Conservation (phyloP, 257 asterid species). For the Nicotiana benthamiana region DNA sequence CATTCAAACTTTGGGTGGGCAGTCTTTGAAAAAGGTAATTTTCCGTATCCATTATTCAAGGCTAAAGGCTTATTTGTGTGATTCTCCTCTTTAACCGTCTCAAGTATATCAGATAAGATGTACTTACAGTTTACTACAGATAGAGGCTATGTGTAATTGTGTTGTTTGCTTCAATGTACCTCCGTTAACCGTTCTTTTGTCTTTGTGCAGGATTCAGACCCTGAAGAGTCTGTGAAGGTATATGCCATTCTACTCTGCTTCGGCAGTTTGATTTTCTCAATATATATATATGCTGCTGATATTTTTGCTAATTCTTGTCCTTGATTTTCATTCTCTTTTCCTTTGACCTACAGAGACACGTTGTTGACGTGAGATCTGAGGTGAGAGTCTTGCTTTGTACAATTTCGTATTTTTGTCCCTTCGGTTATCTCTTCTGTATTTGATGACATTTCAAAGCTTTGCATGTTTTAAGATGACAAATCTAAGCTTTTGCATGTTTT, state of each 20-base stretch:
- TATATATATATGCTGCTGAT: background rate
- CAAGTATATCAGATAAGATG: background rate
- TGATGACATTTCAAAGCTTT: background rate
- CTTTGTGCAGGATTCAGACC: constrained; percentile 33
- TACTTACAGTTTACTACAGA: background rate
- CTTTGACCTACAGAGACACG: constrained; percentile 37
- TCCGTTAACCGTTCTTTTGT: background rate
- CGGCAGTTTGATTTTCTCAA: background rate
- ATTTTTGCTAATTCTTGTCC: background rate
- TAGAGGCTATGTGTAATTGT: background rate
- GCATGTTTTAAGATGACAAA: background rate
- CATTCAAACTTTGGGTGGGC: constrained; percentile 92
- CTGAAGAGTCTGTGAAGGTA: constrained; percentile 47
- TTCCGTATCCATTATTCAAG: background rate
- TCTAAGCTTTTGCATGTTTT: too few species aligned
- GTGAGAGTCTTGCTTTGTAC: constrained; percentile 30
- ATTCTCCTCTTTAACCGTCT: background rate
- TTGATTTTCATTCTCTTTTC: background rate
- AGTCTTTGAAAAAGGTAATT: constrained; percentile 54
- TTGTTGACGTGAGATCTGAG: constrained; percentile 71
- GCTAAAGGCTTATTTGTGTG: background rate
- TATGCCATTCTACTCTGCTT: background rate
- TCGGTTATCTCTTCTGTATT: background rate
- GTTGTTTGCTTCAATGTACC: background rate
- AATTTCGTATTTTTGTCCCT: background rate